Conservation (phyloP, 2,329 filamentous ascomycete genomes). For the Fusarium musae region DNA sequence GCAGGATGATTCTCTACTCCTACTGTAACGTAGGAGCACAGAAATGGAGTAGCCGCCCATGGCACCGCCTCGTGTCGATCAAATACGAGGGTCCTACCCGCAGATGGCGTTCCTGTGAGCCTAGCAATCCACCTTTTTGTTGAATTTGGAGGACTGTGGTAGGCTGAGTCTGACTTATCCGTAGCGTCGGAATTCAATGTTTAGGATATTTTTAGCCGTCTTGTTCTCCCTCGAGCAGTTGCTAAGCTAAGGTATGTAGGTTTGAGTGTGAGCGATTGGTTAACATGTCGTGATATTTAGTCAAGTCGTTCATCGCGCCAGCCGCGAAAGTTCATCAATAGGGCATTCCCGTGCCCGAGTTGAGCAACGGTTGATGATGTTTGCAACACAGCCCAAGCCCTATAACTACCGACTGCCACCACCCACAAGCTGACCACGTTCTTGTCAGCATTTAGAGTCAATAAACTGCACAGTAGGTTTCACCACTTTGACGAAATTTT, state of each 20-base stretch:
- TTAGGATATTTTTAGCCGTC: conserved; percentile 23
- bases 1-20: not conserved
- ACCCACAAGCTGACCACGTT: not conserved
- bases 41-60: conserved; percentile 24
- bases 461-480: not conserved
- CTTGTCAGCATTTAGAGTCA: not conserved
- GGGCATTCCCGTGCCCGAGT: not conserved
- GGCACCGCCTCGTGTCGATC: conserved; percentile 36
- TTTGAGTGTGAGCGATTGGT: not conserved
- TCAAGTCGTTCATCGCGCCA: conserved; percentile 1
- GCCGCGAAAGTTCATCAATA: not conserved
- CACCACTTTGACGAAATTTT: not conserved
- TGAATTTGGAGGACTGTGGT: conserved; percentile 9
- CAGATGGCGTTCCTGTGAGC: conserved; percentile 28
- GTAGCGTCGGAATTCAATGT: conserved; percentile 25
- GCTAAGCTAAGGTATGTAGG: not conserved
- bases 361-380: not conserved
- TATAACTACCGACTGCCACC: not conserved
- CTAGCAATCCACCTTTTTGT: conserved; percentile 26
- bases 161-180: conserved; percentile 12
- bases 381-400: not conserved
- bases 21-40: conserved; percentile 19
- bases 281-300: not conserved
- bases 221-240: not conserved
- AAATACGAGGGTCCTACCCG: conserved; percentile 34